Evolutionary conservation across 2,329 filamentous ascomycete species (phyloP).

Genomic region (Verticillium nonalfalfae): DNA sequence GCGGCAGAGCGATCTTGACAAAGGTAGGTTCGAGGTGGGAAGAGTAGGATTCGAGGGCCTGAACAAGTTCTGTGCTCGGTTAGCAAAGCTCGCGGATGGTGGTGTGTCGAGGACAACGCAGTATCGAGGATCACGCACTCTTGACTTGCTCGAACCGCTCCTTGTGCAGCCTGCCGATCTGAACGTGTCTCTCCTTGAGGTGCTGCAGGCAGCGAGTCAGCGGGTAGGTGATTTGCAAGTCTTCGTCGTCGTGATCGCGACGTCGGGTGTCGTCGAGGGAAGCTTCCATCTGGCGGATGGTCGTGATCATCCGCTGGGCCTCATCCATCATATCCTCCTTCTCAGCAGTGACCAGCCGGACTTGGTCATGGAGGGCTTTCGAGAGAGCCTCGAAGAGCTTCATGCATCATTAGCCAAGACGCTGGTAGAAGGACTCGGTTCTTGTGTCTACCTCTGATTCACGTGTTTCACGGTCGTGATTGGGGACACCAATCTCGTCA

Average conservation of each 20-base stretch:
- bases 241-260: slow-evolving; percentile 58
- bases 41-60: slow-evolving; percentile 92
- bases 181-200: slow-evolving; percentile 80
- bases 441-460: slow-evolving; percentile 70
- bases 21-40: slow-evolving; percentile 90
- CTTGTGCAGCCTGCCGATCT: slow-evolving; percentile 74
- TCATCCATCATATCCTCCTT: slow-evolving; percentile 90
- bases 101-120: no score
- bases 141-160: slow-evolving; percentile 95
- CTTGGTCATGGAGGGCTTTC: slow-evolving; percentile 84
- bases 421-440: slow-evolving; percentile 3
- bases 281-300: slow-evolving; percentile 88
- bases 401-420: neutral
- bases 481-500: slow-evolving; percentile 94
- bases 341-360: slow-evolving; percentile 77
- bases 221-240: slow-evolving; percentile 75
- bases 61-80: slow-evolving; percentile 65
- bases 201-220: slow-evolving; percentile 70
- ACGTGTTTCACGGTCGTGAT: slow-evolving; percentile 82
- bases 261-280: slow-evolving; percentile 75
- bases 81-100: slow-evolving; percentile 1
- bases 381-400: slow-evolving; percentile 90
- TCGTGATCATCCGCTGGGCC: slow-evolving; percentile 75
- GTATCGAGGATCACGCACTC: slow-evolving; percentile 49
- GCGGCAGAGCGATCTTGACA: slow-evolving; percentile 77